A percentile compares a stretch with the other conserved stretches of the same genome.
phyloP scores from a whole-genome alignment of 2,329 filamentous ascomycete species.

The Teratosphaeria destructans region DNA sequence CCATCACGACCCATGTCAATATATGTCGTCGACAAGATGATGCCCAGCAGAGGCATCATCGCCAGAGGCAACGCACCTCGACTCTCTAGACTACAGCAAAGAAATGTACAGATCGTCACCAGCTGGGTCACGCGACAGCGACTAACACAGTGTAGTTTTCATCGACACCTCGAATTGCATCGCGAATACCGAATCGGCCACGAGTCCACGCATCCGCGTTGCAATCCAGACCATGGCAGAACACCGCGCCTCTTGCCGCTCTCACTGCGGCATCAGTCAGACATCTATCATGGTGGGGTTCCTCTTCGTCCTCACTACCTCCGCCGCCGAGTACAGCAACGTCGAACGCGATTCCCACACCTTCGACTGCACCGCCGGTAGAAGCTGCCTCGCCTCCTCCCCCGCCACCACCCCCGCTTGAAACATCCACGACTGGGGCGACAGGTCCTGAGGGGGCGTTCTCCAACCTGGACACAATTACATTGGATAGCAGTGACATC shows the following conservation, averaged over 20 bases:
- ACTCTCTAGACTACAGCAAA: neutral
- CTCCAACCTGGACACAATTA: constrained; percentile 23
- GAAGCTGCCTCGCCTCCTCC: constrained; percentile 13
- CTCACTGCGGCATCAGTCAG: neutral
- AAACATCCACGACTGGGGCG: constrained; percentile 4
- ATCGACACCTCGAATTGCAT: constrained; percentile 8
- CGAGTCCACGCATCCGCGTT: constrained; percentile 1
- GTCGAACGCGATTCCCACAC: constrained; percentile 18
- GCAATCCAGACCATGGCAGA: constrained; percentile 6
- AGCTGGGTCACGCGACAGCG: neutral
- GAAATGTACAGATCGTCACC: neutral
- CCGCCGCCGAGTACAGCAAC: constrained; percentile 23
- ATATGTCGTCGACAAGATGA: constrained; percentile 24
- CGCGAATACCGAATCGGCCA: neutral
- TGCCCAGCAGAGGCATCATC: constrained; percentile 39
- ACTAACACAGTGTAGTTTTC: constrained; percentile 16
- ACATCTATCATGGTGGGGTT: neutral
- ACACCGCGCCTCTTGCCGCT: neutral
- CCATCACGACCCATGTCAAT: neutral
- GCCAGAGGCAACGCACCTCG: constrained; percentile 15
- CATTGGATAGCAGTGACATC: constrained; percentile 25
- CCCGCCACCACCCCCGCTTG: constrained; percentile 10
- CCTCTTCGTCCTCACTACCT: neutral
- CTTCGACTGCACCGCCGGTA: constrained; percentile 16
- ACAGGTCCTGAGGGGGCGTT: constrained; percentile 1